These are phyloP conservation scores for Chamaenerion angustifolium DNA, from an alignment of 345 rosid genomes.

Conservation along the genomic window DNA sequence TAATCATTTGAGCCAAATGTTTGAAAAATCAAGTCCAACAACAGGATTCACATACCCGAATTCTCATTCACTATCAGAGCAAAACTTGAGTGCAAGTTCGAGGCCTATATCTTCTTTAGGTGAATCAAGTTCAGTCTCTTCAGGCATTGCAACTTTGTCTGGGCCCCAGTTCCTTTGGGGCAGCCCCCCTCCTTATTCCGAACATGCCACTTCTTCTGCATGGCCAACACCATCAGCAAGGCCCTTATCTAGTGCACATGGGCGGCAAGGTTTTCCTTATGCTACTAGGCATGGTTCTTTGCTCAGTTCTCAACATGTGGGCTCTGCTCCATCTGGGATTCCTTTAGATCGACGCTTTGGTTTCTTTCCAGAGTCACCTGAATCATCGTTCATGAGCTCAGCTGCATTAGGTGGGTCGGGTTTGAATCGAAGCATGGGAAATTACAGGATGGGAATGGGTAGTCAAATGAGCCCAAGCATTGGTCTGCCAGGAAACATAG, in stretches of 20 bases:
- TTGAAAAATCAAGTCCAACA: constrained; percentile 14
- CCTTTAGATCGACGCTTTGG: constrained; percentile 72
- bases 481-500: constrained; percentile 23
- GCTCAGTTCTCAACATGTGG: constrained; percentile 45
- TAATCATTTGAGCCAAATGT: constrained; percentile 1
- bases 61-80: constrained; percentile 49
- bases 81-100: constrained; percentile 25
- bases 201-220: constrained; percentile 29
- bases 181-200: constrained; percentile 50
- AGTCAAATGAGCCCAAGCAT: constrained; percentile 8
- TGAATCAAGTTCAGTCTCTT: constrained; percentile 40
- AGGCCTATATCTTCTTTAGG: constrained; percentile 34
- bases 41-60: constrained; percentile 35
- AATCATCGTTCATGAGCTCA: constrained; percentile 11
- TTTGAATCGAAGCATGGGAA: constrained; percentile 29
- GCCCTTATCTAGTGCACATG: constrained; percentile 34
- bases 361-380: constrained; percentile 66
- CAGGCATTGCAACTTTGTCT: constrained; percentile 50
- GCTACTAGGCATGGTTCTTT: constrained; percentile 20
- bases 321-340: constrained; percentile 86
- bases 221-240: constrained; percentile 55
- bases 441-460: constrained; percentile 34
- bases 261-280: constrained; percentile 33
- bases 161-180: constrained; percentile 97
- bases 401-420: constrained; percentile 24